Conservation (phyloP, 73 alveolate species). For the Breviolum minutum region DNA sequence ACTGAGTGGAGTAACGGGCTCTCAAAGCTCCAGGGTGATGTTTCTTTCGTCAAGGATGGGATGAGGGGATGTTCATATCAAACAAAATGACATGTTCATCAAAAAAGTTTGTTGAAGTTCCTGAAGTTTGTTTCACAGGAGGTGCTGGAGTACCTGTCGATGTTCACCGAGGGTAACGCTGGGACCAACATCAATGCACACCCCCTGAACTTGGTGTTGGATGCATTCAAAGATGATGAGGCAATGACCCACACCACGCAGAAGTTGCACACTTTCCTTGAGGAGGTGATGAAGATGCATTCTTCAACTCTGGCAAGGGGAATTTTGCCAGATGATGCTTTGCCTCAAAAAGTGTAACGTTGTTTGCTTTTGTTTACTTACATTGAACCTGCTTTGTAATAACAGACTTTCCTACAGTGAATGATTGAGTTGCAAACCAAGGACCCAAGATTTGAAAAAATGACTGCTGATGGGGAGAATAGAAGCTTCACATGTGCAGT, state of each 20-base stretch:
- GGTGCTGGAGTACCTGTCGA: constrained; percentile 5
- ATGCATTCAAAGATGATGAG: neutral
- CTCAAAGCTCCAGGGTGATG: neutral
- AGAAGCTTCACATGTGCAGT: neutral
- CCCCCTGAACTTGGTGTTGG: neutral
- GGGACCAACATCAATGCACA: neutral
- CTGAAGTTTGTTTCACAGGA: neutral
- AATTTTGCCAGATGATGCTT: neutral
- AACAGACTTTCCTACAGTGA: neutral
- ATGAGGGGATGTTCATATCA: no score
- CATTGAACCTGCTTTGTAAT: neutral
- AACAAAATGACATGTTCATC: no score
- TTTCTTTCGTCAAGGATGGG: neutral
- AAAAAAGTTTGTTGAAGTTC: no score
- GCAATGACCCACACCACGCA: neutral
- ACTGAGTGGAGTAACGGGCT: neutral
- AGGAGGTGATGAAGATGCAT: constrained; percentile 4
- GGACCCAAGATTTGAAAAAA: neutral
- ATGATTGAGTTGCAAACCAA: neutral
- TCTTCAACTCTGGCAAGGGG: neutral
- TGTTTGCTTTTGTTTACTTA: neutral
- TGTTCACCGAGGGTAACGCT: neutral
- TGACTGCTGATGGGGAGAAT: neutral
- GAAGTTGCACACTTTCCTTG: neutral
- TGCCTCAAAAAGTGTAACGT: neutral